Evolutionary conservation across 176 grass and related monocot species (phyloP).

Genomic region (Avena eriantha): DNA sequence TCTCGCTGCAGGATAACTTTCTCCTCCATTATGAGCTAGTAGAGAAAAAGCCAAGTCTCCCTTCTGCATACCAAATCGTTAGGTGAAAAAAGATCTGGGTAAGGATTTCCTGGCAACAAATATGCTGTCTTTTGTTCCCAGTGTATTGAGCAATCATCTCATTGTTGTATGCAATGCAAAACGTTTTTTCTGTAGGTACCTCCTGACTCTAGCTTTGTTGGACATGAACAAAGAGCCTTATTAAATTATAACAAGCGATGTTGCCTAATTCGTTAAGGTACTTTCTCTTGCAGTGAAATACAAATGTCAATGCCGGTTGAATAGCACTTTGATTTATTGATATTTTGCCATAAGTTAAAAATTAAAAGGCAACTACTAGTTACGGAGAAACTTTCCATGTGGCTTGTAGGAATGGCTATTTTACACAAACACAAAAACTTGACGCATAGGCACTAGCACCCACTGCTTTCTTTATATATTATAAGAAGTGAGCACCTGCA

Average conservation of each 20-base stretch:
- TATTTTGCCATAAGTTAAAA: neutral
- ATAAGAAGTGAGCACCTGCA: neutral
- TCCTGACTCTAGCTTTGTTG: slow-evolving; percentile 37
- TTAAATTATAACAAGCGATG: neutral
- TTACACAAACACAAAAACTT: neutral
- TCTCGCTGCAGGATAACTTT: slow-evolving; percentile 81
- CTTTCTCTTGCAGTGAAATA: neutral
- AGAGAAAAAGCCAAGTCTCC: slow-evolving; percentile 75
- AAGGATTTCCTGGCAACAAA: slow-evolving; percentile 21
- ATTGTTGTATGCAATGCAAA: slow-evolving; percentile 29
- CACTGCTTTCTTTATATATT: too few species aligned
- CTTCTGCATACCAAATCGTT: slow-evolving; percentile 56
- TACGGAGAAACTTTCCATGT: neutral
- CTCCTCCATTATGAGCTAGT: slow-evolving; percentile 76
- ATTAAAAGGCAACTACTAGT: neutral
- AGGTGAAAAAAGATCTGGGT: slow-evolving; percentile 63
- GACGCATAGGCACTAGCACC: neutral
- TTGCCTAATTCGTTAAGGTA: slow-evolving; percentile 43
- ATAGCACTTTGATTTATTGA: neutral
- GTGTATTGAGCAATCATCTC: neutral
- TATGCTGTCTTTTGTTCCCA: neutral
- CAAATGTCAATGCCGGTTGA: neutral
- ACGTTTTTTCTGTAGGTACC: slow-evolving; percentile 34
- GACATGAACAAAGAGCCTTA: slow-evolving; percentile 10
- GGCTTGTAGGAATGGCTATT: neutral